Base-by-base conservation (phyloP, 1,284 basidiomycete species). In the Trichosporon sp. region DNA sequence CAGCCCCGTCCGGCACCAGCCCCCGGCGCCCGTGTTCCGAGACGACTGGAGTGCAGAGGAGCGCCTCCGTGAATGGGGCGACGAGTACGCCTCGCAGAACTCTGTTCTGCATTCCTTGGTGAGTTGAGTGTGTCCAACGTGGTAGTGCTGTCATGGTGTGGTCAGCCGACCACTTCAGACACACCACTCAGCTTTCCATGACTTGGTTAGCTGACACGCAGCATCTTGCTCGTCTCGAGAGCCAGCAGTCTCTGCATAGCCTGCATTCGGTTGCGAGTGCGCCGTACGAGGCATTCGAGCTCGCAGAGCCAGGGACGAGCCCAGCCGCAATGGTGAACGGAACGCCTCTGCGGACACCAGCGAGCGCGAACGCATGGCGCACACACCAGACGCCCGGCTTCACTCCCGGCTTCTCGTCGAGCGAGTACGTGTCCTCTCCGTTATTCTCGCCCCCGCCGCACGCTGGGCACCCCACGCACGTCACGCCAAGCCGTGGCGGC, bases 41-140 rank as follows among this genome's bases (percentile, higher is more conserved):
- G 68, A 69, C 38, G 68, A 66, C 27, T 73, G 70, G 70, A 70
- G 65, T 5, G 66, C 67, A 25, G 70, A 73, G 29, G 72, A 73
- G 63, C 70, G 72, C 21, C 15, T 70, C 27, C 70, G 68, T 18
- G 72, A 73, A 32, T 73, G 72, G 72, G 72, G 72, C 21, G 64
- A 67, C 34, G 70, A 71, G 66, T 73, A 73, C 66, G 62, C 72
- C 29, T 18, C 42, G 2, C 72, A 70, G 62, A 73, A 73, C 62
- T 64, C 68, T n/a, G 47, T 73, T 9, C 64, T 73, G 51, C 64
- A 71, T 62, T 69, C 70, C 9, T 23, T 73, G 38, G 72, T 73
- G 31, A 65, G 72, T 56, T 23, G 23, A 23, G 18, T 25, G 27
- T 25, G n/a, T n/a, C n/a, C n/a, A n/a, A n/a, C n/a, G n/a, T n/a